Evolutionary conservation across 2,329 filamentous ascomycete genomes (phyloP).

Genomic region (Tolypocladium capitatum): DNA sequence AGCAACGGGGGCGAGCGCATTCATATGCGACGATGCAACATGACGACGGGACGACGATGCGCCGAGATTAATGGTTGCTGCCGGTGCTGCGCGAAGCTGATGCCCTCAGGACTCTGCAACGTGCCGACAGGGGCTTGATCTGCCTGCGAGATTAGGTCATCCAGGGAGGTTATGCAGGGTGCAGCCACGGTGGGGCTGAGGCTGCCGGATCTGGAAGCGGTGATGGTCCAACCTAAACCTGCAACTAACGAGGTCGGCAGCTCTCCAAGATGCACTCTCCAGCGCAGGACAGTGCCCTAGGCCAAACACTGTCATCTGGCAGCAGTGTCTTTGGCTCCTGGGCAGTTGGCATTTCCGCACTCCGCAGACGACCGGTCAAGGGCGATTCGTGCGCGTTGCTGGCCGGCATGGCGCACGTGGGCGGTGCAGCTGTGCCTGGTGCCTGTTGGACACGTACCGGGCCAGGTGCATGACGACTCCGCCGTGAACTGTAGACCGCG

Average conservation of each 20-base stretch:
- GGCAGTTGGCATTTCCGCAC: too few species aligned
- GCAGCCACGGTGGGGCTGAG: not conserved
- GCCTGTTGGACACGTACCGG: too few species aligned
- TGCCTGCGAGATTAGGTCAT: not conserved
- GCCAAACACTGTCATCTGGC: too few species aligned
- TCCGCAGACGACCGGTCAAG: too few species aligned
- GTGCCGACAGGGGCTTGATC: not conserved
- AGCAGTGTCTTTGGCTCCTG: too few species aligned
- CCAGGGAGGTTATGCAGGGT: not conserved
- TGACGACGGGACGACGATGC: conserved; percentile 9
- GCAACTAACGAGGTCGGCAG: too few species aligned
- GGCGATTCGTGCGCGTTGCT: too few species aligned
- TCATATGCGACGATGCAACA: conserved; percentile 13
- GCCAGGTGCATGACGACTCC: too few species aligned
- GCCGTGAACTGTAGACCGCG: not conserved
- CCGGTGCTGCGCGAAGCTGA: not conserved
- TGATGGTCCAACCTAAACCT: too few species aligned
- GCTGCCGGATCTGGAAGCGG: not conserved
- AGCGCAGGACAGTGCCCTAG: too few species aligned
- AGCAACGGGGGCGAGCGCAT: conserved; percentile 17
- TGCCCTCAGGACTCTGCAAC: too few species aligned
- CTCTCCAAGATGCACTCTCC: too few species aligned
- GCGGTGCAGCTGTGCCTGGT: not conserved
- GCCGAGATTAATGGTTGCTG: conserved; percentile 1
- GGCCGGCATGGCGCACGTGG: not conserved